phyloP scores from a whole-genome alignment of 2,329 filamentous ascomycete genomes.

The Metarhizium robertsii region DNA sequence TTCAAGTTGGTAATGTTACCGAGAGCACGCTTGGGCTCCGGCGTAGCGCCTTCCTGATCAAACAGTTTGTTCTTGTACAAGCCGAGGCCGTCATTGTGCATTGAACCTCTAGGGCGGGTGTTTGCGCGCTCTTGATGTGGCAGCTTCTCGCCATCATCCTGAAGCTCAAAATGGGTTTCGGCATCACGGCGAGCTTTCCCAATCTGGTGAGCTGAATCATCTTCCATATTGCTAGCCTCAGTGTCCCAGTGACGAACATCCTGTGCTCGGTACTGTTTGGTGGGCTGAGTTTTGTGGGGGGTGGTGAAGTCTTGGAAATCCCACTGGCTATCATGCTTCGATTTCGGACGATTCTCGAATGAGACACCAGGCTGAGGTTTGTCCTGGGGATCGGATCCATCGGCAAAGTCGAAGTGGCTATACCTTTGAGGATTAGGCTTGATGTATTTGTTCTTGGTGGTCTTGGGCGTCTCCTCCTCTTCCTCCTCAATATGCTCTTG shows the following conservation, averaged over 20 bases:
- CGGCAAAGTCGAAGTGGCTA: slow-evolving; percentile 75
- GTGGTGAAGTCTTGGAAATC: slow-evolving; percentile 82
- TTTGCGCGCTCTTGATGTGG: slow-evolving; percentile 35
- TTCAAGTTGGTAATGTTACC: slow-evolving; percentile 64
- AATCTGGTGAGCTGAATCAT: slow-evolving; percentile 49
- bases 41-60: slow-evolving; percentile 41
- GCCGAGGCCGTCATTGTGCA: slow-evolving; percentile 54
- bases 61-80: slow-evolving; percentile 74
- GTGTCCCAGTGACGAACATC: slow-evolving; percentile 74
- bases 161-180: slow-evolving; percentile 74
- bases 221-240: slow-evolving; percentile 40
- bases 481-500: slow-evolving; percentile 34
- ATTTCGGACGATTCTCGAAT: slow-evolving; percentile 35
- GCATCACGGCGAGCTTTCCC: slow-evolving; percentile 68
- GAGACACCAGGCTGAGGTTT: slow-evolving; percentile 31
- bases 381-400: slow-evolving; percentile 48
- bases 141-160: slow-evolving; percentile 59
- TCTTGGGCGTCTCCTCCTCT: slow-evolving; percentile 30
- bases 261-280: slow-evolving; percentile 52
- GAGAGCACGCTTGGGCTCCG: slow-evolving; percentile 37
- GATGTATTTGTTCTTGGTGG: slow-evolving; percentile 34
- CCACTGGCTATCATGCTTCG: slow-evolving; percentile 70
- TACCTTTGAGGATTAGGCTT: slow-evolving; percentile 71
- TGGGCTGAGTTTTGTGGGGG: slow-evolving; percentile 59
- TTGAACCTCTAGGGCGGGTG: slow-evolving; percentile 41